phyloP scores from a whole-genome alignment of 2,329 filamentous ascomycete genomes.

The Westerdykella sp. region DNA sequence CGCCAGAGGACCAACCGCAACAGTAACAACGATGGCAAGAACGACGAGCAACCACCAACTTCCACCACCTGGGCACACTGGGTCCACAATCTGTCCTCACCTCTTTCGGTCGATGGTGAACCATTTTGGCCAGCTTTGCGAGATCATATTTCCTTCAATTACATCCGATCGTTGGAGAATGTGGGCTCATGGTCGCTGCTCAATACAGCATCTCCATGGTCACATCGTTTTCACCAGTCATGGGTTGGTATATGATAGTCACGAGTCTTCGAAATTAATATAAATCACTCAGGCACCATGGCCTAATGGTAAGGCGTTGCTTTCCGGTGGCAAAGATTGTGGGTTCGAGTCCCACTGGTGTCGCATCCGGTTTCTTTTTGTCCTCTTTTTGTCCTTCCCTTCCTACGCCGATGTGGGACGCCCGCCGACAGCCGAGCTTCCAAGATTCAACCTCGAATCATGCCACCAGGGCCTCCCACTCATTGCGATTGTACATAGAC shows the following conservation, averaged over 20 bases:
- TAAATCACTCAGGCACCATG: conserved; percentile 27
- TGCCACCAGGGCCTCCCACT: too few species aligned
- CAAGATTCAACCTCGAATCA: background rate
- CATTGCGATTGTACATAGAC: too few species aligned
- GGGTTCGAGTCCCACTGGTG: conserved; percentile 40
- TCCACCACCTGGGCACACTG: background rate
- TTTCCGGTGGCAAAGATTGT: conserved; percentile 43
- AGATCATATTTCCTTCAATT: background rate
- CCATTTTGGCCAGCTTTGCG: too few species aligned
- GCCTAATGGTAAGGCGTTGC: conserved; percentile 43
- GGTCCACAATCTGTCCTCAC: too few species aligned
- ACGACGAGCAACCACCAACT: background rate
- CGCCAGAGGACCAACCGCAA: background rate
- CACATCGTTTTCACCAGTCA: background rate
- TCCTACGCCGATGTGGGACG: background rate
- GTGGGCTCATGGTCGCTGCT: background rate
- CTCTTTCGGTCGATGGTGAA: too few species aligned
- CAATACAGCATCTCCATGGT: too few species aligned
- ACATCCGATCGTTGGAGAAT: background rate
- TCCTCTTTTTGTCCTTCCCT: conserved; percentile 2
- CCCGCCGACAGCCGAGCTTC: conserved; percentile 3
- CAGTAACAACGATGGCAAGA: background rate
- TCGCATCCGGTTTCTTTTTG: conserved; percentile 19
- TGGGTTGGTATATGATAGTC: conserved; percentile 1
- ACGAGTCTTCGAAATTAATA: conserved; percentile 2